Evolutionary conservation across 345 rosid species (phyloP), one percentile per base, ranked within the genome.

Genomic region (Erysimum cheiranthoides): DNA sequence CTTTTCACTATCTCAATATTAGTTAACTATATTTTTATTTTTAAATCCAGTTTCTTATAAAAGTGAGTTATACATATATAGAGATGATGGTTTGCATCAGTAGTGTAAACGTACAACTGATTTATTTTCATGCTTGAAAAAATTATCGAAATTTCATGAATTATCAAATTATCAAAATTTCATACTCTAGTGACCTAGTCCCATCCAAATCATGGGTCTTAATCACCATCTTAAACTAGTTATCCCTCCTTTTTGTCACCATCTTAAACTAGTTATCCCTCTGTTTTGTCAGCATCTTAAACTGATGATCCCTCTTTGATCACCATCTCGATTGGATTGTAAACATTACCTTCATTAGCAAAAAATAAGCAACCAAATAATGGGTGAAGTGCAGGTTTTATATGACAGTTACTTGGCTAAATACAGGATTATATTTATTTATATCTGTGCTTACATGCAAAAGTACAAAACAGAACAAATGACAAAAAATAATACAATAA

Each of bases 381-480:
- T 28, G n/a, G n/a, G n/a, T n/a, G n/a, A n/a, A n/a, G n/a, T 72
- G 30, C 61, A 50, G 16, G 13, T 42, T 63, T 51, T 53, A 39
- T 27, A 50, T 21, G 21, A 59, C 36, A 68, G 4, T 40, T 60
- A 21, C 40, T 60, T 5, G 17, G 36, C 69, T 50, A 52, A 50
- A 50, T 39, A 75, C 32, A 73, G 6, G 53, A 73, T 18, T 17
- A 30, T 13, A 14, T 43, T 30, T 59, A 63, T 63, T 61, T 21
- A 28, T 30, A 62, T 68, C 6, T 51, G 46, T 42, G 45, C 52
- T 59, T 60, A 68, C 73, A 68, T 50, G 39, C 28, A 42, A 47
- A 32, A 40, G 38, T 35, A 50, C 39, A 68, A 68, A 68, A 61
- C 73, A 40, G 53, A 68, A 47, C 32, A 50, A 59, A 50, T 30